Conservation (phyloP, 1,284 basidiomycete genomes). For the Sanghuangporus baumii region DNA sequence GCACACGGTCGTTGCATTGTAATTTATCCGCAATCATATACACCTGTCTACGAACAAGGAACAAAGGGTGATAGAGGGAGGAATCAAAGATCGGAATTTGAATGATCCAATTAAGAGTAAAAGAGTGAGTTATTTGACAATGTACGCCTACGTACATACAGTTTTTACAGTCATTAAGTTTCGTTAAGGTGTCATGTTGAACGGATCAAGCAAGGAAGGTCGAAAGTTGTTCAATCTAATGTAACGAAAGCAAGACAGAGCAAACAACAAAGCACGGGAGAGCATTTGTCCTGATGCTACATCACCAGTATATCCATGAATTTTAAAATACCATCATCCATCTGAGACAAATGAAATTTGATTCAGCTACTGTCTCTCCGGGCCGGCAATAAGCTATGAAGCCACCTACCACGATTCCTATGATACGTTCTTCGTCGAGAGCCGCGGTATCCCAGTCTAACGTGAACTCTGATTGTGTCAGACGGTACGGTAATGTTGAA, state of each 20-base stretch:
- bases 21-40: too few relatives aligned
- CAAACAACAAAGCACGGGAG: too few relatives aligned
- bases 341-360: neutral
- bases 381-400: neutral
- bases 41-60: too few relatives aligned
- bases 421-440: neutral
- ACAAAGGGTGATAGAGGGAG: too few relatives aligned
- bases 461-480: neutral
- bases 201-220: too few relatives aligned
- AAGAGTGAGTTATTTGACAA: neutral
- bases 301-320: neutral
- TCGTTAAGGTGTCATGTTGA: too few relatives aligned
- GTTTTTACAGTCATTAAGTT: neutral
- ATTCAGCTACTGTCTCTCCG: neutral
- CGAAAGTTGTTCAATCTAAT: too few relatives aligned
- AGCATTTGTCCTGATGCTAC: too few relatives aligned
- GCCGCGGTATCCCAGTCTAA: neutral
- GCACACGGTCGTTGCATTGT: too few relatives aligned
- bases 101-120: too few relatives aligned
- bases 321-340: neutral
- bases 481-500: neutral
- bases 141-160: neutral
- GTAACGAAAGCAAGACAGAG: too few relatives aligned
- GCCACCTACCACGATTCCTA: neutral
- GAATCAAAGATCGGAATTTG: too few relatives aligned